Evolutionary conservation across 1,284 basidiomycete species (phyloP).

Genomic region (Microbotryum silenes-acaulis): DNA sequence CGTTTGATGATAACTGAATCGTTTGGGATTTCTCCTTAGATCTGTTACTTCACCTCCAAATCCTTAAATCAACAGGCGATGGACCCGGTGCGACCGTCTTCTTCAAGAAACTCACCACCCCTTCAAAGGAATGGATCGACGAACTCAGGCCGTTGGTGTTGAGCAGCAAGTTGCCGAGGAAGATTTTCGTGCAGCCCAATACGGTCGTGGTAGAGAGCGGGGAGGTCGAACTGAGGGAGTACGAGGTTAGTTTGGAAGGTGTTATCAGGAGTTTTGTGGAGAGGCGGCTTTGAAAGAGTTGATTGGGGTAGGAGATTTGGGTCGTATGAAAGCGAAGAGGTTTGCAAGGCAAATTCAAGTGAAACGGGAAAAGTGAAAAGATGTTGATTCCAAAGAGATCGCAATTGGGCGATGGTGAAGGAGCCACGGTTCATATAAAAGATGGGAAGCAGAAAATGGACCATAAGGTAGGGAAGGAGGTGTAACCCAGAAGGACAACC

Average conservation of each 20-base stretch:
- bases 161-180: conserved; percentile 66
- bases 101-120: conserved; percentile 66
- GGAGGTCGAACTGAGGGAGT: conserved; percentile 61
- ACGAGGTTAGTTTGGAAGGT: conserved; percentile 60
- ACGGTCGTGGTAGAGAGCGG: conserved; percentile 52
- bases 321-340: no score
- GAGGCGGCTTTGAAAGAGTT: conserved; percentile 46
- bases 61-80: conserved; percentile 73
- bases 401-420: no score
- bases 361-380: no score
- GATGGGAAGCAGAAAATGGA: no score
- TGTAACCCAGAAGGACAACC: no score
- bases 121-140: conserved; percentile 59
- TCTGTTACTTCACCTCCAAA: conserved; percentile 66
- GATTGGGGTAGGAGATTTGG: background rate
- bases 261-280: conserved; percentile 73
- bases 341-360: no score
- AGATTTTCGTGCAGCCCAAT: conserved; percentile 69
- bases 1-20: no score
- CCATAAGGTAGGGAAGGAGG: no score
- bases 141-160: conserved; percentile 68
- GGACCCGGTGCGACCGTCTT: conserved; percentile 60
- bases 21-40: conserved; percentile 36
- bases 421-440: no score
- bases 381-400: no score